Percentiles rank a stretch among this genome's conserved stretches.
These are phyloP conservation scores for Somion occarium DNA, from an alignment of 1,284 basidiomycete genomes.

Conservation along the genomic window DNA sequence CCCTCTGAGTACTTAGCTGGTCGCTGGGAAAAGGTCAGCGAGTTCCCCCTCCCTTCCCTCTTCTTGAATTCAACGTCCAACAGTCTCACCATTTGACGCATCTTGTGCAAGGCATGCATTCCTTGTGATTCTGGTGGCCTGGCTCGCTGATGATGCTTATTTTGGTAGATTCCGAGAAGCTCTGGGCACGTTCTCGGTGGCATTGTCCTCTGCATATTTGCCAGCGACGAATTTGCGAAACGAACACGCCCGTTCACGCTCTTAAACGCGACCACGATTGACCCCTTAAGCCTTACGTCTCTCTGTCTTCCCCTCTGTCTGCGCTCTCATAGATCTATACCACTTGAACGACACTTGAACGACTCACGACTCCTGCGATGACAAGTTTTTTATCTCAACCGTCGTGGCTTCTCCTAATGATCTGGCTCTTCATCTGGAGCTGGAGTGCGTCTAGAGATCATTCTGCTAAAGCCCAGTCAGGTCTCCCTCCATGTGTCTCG, in stretches of 20 bases:
- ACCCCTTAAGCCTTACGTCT: not conserved
- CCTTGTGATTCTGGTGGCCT: too few species aligned
- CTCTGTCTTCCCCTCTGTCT: not conserved
- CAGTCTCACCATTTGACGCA: too few species aligned
- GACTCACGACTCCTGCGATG: not conserved
- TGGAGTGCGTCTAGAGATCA: constrained; percentile 1
- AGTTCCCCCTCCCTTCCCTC: too few species aligned
- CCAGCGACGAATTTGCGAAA: not conserved
- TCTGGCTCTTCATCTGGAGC: constrained; percentile 8
- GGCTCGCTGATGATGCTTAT: too few species aligned
- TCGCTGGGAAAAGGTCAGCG: too few species aligned
- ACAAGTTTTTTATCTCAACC: not conserved
- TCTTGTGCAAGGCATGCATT: too few species aligned
- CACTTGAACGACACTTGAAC: not conserved
- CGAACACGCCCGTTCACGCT: not conserved
- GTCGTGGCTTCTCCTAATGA: constrained; percentile 3
- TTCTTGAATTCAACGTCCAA: too few species aligned
- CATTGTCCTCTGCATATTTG: not conserved
- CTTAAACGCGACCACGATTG: not conserved
- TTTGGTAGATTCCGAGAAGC: too few species aligned
- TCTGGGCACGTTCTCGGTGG: too few species aligned
- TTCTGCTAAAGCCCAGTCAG: not conserved
- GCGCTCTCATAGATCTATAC: not conserved
- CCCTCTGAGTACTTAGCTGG: too few species aligned
- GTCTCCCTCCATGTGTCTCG: constrained; percentile 2